Conservation (phyloP, 345 rosid species). For the Salix suchowensis region DNA sequence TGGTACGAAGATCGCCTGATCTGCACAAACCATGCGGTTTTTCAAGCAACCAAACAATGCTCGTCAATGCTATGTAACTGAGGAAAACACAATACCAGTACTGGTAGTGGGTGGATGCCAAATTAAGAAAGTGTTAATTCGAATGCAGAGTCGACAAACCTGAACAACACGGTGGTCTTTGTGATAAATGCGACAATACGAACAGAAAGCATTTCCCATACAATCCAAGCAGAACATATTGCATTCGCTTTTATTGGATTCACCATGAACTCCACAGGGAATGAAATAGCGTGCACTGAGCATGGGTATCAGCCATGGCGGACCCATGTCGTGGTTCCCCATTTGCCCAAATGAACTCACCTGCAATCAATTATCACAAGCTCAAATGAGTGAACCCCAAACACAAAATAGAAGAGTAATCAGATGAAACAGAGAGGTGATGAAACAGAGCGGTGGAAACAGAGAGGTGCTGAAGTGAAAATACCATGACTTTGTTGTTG, state of each 20-base stretch:
- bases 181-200: slow-evolving; percentile 62
- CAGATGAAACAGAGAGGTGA: not conserved
- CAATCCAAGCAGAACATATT: slow-evolving; percentile 88
- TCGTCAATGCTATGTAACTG: too few species aligned
- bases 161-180: slow-evolving; percentile 69
- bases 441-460: not conserved
- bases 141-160: slow-evolving; percentile 28
- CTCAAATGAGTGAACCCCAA: not conserved
- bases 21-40: slow-evolving; percentile 29
- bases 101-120: not conserved
- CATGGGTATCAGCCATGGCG: slow-evolving; percentile 79
- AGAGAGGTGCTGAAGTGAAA: not conserved
- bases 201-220: slow-evolving; percentile 55
- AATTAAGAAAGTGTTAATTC: not conserved
- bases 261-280: slow-evolving; percentile 58
- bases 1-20: slow-evolving; percentile 93
- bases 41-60: not conserved
- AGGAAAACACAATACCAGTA: not conserved
- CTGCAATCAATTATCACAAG: not conserved
- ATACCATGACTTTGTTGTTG: slow-evolving; percentile 41
- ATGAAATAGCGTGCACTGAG: slow-evolving; percentile 62
- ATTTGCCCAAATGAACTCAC: slow-evolving; percentile 18
- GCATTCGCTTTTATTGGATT: slow-evolving; percentile 73
- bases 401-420: not conserved
- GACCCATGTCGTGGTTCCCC: slow-evolving; percentile 23